Evolutionary conservation across 1,284 basidiomycete genomes (phyloP), one percentile per base, ranked within the genome.

Genomic region (Stygiomarasmius scandens): DNA sequence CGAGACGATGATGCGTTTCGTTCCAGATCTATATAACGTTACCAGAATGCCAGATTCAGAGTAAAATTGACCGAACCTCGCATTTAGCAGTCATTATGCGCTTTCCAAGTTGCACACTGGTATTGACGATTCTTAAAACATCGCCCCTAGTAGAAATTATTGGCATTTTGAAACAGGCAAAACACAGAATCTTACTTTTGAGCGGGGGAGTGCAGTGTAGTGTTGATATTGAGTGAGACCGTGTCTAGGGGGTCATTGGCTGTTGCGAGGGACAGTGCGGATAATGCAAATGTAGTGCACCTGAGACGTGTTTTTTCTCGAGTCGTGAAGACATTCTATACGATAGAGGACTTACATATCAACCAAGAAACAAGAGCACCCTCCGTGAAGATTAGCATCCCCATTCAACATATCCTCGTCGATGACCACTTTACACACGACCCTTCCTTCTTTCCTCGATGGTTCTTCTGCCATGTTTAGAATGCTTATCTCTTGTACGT

Each of bases 151-250:
- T 50, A 55, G 48, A 10, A n/a, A n/a, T n/a, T n/a, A n/a, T n/a
- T n/a, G n/a, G 41, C 54, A 47, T 11, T 14, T 44, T 52, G 32
- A 44, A 49, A 25, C 20, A 32, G 29, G 12, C 29, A 32, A n/a
- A n/a, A n/a, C n/a, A n/a, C n/a, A n/a, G n/a, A n/a, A 41, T 73
- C 81, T 58, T 63, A 78, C 83, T 74, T 23, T 36, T 60, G 64
- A 4, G 82, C 81, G 3, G 83, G 83, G 1, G 83, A 81, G 61
- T 84, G 83, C n/a, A n/a, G 59, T 78, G 85, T 43, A 79, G 68
- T 32, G 78, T 66, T 49, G 79, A 77, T 27, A 85, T 69, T 10
- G 74, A 75, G 81, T 0, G 83, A 83, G 11, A 79, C 74, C 20
- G 63, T 71, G n/a, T 4, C 69, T 64, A 9, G 69, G 11, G 69